Evolutionary conservation across 2,329 filamentous ascomycete genomes (phyloP), one percentile per base, ranked within the genome.

Genomic region (Phialophora macrospora): DNA sequence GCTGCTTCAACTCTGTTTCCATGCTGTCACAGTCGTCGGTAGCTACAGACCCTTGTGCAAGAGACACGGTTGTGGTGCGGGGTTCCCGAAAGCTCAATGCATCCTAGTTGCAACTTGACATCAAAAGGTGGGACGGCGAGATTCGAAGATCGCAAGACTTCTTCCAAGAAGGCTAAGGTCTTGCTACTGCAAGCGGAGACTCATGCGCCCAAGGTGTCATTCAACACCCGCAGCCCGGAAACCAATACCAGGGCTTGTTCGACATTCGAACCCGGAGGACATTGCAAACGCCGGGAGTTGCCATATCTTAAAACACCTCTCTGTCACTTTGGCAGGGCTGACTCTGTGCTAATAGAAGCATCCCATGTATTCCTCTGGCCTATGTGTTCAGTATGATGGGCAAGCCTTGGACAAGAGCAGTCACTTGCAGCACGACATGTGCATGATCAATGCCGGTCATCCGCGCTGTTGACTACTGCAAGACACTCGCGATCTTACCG

Each of bases 381-480:
- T 44, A 8, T n/a, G 22, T 51, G 9, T 26, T 8, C 24, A 2
- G 48, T 2, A 32, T 32, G 26, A 38, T 41, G 11, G 34, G 28
- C 14, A 14, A 54, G 48, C n/a, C 58, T 41, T 51, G 22, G 12
- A 28, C 46, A 7, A 44, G 28, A 44, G 22, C 11, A 38, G 46
- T 54, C 58, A 30, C 4, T 26, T 22, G 32, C 58, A 9, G 46
- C 22, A 52, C 46, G 30, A n/a, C 41, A 62, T 48, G 59, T 55
- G 32, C 38, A 44, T 57, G 28, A 34, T 62, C n/a, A 28, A 64
- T 59, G 62, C 62, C 46, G 55, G 62, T 44, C 55, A 52, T 54
- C 32, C 48, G 46, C 32, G 22, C 62, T 59, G 32, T 26, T 59
- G 30, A 55, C 62, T 64, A 58, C 62, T 64, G 62, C 62, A 64